These are phyloP conservation scores for Boletus fagicola DNA, from an alignment of 768 basidiomycete species.

Conservation along the genomic window DNA sequence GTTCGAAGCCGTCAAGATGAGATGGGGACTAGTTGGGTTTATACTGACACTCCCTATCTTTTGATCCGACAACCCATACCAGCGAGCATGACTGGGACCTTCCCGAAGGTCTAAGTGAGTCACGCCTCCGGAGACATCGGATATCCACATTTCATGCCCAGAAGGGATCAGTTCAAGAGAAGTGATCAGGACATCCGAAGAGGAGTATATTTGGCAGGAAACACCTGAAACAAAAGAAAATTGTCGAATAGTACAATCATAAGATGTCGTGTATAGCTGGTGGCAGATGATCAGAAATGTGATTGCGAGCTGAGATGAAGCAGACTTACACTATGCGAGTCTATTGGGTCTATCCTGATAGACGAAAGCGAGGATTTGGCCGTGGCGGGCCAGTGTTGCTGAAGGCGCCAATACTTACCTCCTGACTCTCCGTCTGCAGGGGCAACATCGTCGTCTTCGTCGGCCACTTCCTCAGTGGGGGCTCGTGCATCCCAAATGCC, in stretches of 20 bases:
- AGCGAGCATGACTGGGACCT: constrained; percentile 47
- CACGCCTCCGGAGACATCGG: constrained; percentile 66
- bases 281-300: background rate
- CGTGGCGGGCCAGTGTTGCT: constrained; percentile 81
- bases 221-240: constrained; percentile 72
- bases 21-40: constrained; percentile 66
- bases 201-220: constrained; percentile 66
- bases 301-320: background rate
- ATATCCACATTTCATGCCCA: constrained; percentile 84
- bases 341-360: constrained; percentile 72
- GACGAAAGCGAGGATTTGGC: constrained; percentile 77
- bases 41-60: constrained; percentile 82
- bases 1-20: constrained; percentile 76
- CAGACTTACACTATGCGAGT: constrained; percentile 64
- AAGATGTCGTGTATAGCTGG: constrained; percentile 78
- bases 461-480: constrained; percentile 57
- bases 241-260: constrained; percentile 74
- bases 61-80: constrained; percentile 64
- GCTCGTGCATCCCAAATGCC: constrained; percentile 88
- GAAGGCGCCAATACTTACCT: constrained; percentile 80
- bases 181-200: constrained; percentile 57
- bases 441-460: constrained; percentile 57
- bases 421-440: constrained; percentile 46
- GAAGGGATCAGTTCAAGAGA: constrained; percentile 65
- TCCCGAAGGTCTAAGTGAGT: constrained; percentile 78